A percentile compares a stretch with the other conserved stretches of the same genome.
These are phyloP conservation scores for Cyberlindnera lachancei DNA, from an alignment of 805 yeast genomes.

Conservation along the genomic window DNA sequence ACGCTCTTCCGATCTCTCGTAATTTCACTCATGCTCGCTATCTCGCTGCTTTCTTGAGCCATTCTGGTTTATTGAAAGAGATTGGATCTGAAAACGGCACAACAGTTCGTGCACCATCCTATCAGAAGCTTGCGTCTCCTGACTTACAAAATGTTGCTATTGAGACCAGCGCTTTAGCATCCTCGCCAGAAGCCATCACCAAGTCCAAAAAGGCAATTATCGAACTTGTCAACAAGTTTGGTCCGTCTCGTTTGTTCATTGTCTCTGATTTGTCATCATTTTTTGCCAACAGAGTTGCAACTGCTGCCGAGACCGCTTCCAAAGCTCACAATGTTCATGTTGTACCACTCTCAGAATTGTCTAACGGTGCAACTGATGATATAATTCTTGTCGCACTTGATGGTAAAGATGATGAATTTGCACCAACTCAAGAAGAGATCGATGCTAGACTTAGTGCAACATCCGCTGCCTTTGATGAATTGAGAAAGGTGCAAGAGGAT, in stretches of 20 bases:
- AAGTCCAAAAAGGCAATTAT: slow-evolving; percentile 67
- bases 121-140: slow-evolving; percentile 35
- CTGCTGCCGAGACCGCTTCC: slow-evolving; percentile 34
- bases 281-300: slow-evolving; percentile 40
- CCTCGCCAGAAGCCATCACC: slow-evolving; percentile 44
- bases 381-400: slow-evolving; percentile 49
- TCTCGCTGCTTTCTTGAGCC: slow-evolving; percentile 58
- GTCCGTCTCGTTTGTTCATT: slow-evolving; percentile 56
- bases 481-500: slow-evolving; percentile 52
- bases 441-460: slow-evolving; percentile 46
- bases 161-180: slow-evolving; percentile 50
- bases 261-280: slow-evolving; percentile 63
- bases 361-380: slow-evolving; percentile 32
- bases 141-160: slow-evolving; percentile 40
- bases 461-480: slow-evolving; percentile 42
- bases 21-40: slow-evolving; percentile 68
- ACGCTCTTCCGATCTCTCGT: no score
- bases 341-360: slow-evolving; percentile 48
- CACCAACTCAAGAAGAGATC: slow-evolving; percentile 58
- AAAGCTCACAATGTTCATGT: slow-evolving; percentile 42
- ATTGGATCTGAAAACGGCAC: slow-evolving; percentile 37
- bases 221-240: slow-evolving; percentile 57
- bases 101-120: slow-evolving; percentile 39
- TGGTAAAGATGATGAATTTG: slow-evolving; percentile 55
- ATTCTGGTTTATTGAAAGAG: slow-evolving; percentile 39